phyloP scores from a whole-genome alignment of 805 yeast species.

The Wickerhamomyces sydowiorum region DNA sequence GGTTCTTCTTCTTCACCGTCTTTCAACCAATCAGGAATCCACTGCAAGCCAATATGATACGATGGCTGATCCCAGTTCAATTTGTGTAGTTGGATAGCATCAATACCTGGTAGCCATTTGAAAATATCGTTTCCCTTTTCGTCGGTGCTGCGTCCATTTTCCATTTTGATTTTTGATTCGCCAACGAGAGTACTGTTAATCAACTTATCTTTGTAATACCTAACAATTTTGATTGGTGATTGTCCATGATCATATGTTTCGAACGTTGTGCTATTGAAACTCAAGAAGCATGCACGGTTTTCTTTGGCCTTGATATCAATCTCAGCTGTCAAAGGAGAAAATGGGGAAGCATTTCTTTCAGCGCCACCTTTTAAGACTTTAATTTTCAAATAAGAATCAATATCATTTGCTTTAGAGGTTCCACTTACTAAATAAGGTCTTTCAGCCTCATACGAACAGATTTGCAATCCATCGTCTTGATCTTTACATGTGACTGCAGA shows the following conservation, averaged over 20 bases:
- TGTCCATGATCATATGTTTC: slow-evolving; percentile 25
- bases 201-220: slow-evolving; percentile 36
- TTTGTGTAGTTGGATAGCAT: slow-evolving; percentile 58
- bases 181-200: slow-evolving; percentile 4
- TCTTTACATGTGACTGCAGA: slow-evolving; percentile 29
- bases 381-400: slow-evolving; percentile 41
- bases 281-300: slow-evolving; percentile 59
- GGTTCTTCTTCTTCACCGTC: slow-evolving; percentile 26
- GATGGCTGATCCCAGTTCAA: slow-evolving; percentile 46
- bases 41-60: slow-evolving; percentile 63
- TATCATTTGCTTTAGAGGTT: slow-evolving; percentile 24
- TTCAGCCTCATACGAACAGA: slow-evolving; percentile 46
- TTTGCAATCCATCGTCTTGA: slow-evolving; percentile 40
- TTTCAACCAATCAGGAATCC: slow-evolving; percentile 62
- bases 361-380: slow-evolving; percentile 46
- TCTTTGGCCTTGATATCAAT: slow-evolving; percentile 50
- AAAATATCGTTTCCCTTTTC: slow-evolving; percentile 38
- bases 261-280: slow-evolving; percentile 47
- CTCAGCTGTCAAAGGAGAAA: slow-evolving; percentile 63
- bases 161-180: slow-evolving; percentile 3
- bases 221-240: slow-evolving; percentile 63
- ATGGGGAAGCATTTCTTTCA: slow-evolving; percentile 39
- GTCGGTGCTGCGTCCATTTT: slow-evolving; percentile 24
- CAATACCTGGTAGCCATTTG: slow-evolving; percentile 59
- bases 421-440: slow-evolving; percentile 44